Percentiles rank a stretch among this genome's conserved stretches.
Evolutionary conservation across 1,284 basidiomycete species (phyloP).

Genomic region (Irpex sp.): DNA sequence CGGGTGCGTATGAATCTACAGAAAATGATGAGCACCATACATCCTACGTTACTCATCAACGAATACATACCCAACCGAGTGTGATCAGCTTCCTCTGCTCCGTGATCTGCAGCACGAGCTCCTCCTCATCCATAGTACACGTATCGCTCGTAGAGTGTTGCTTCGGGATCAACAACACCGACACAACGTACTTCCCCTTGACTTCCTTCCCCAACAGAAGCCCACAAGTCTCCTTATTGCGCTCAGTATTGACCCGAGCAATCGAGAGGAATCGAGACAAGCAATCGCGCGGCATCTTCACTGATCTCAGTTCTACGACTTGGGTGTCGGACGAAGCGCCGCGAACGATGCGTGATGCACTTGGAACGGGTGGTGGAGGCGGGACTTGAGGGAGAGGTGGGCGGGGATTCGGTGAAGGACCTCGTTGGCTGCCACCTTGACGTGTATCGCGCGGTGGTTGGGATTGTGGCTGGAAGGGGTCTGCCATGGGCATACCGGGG

Average conservation of each 20-base stretch:
- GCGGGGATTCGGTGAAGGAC: neutral
- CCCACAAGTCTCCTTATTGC: slow-evolving; percentile 64
- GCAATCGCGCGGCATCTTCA: slow-evolving; percentile 65
- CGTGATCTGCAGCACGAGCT: slow-evolving; percentile 80
- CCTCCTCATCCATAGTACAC: slow-evolving; percentile 86
- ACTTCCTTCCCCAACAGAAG: slow-evolving; percentile 54
- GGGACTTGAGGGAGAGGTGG: slow-evolving; percentile 5
- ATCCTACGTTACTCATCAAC: too few relatives aligned
- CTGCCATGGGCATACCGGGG: slow-evolving; percentile 15
- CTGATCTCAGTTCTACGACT: slow-evolving; percentile 46
- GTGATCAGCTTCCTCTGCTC: slow-evolving; percentile 76
- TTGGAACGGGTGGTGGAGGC: slow-evolving; percentile 10
- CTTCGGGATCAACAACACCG: slow-evolving; percentile 76
- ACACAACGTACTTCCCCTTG: slow-evolving; percentile 64
- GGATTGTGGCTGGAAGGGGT: slow-evolving; percentile 5
- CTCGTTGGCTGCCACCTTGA: slow-evolving; percentile 1
- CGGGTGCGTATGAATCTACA: slow-evolving; percentile 88
- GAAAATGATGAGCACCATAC: too few relatives aligned
- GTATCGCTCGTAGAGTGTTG: slow-evolving; percentile 85
- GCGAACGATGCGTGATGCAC: slow-evolving; percentile 25
- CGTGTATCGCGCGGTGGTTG: slow-evolving; percentile 15
- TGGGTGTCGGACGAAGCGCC: slow-evolving; percentile 27
- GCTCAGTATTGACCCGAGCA: slow-evolving; percentile 55
- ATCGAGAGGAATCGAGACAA: slow-evolving; percentile 72
- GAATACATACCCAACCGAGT: slow-evolving; percentile 78